These are phyloP conservation scores for Alternaria gaisen DNA, from an alignment of 2,329 filamentous ascomycete species.

Conservation along the genomic window DNA sequence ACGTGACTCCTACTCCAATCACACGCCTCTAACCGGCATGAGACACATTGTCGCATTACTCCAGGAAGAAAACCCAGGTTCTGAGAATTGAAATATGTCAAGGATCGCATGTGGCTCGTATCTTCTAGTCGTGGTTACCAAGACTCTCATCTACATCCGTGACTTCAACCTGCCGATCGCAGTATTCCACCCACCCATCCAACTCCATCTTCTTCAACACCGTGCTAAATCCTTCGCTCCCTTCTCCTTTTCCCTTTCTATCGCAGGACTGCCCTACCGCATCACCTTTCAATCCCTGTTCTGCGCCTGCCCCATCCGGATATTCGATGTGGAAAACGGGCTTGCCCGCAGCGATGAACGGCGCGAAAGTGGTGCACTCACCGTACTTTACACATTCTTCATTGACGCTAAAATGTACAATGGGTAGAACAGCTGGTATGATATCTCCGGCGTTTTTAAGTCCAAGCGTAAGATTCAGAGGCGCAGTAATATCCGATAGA, in stretches of 20 bases:
- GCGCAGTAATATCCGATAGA: conserved; percentile 64
- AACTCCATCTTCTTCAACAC: conserved; percentile 72
- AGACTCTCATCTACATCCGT: conserved; percentile 32
- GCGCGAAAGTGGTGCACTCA: conserved; percentile 67
- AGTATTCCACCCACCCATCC: conserved; percentile 70
- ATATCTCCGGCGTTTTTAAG: conserved; percentile 74
- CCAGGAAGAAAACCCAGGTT: too few species aligned
- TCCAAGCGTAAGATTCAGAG: conserved; percentile 67
- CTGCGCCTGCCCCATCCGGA: conserved; percentile 58
- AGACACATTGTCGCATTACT: background rate
- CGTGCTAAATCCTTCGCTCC: conserved; percentile 66
- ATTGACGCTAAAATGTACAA: conserved; percentile 73
- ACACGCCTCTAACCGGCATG: background rate
- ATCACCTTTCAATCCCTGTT: conserved; percentile 45
- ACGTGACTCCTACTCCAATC: background rate
- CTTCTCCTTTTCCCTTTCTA: conserved; percentile 43
- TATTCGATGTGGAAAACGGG: conserved; percentile 81
- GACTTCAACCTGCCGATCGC: conserved; percentile 45
- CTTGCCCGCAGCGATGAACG: conserved; percentile 68
- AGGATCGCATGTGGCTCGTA: background rate
- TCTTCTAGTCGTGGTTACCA: background rate
- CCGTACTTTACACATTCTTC: conserved; percentile 71
- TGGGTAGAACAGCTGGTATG: conserved; percentile 59
- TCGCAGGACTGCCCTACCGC: conserved; percentile 55
- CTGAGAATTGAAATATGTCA: too few species aligned